These are phyloP conservation scores for Tricholoma saponaceum DNA, from an alignment of 768 basidiomycete species.

Conservation along the genomic window DNA sequence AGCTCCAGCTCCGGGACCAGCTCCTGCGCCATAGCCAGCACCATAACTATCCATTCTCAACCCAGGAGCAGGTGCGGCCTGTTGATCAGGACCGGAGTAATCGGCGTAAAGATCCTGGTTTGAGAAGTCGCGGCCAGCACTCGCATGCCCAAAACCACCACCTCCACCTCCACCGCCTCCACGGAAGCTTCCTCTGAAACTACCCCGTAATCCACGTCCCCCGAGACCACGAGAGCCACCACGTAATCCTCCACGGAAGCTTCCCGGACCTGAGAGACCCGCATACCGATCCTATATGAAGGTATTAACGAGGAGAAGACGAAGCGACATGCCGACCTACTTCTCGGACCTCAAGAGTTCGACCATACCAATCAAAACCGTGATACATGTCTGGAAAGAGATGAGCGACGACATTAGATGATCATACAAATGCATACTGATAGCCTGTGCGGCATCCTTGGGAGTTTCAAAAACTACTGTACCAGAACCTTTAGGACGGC, in stretches of 20 bases:
- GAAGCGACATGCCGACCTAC: constrained; percentile 34
- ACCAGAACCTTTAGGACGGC: constrained; percentile 94
- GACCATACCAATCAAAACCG: constrained; percentile 96
- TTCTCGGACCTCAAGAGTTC: constrained; percentile 93
- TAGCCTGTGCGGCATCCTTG: constrained; percentile 88
- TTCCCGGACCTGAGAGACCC: constrained; percentile 72
- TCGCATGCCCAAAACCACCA: constrained; percentile 45
- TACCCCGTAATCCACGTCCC: constrained; percentile 42
- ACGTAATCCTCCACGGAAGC: constrained; percentile 50
- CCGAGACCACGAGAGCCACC: constrained; percentile 38
- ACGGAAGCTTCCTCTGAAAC: constrained; percentile 54
- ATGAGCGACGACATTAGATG: constrained; percentile 6
- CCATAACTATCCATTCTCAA: constrained; percentile 34
- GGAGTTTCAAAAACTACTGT: constrained; percentile 93
- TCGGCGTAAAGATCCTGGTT: constrained; percentile 90
- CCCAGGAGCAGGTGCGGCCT: constrained; percentile 37
- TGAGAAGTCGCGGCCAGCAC: constrained; percentile 72
- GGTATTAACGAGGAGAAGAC: background rate
- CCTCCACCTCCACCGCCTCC: constrained; percentile 54
- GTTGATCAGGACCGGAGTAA: constrained; percentile 84
- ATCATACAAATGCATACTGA: constrained; percentile 55
- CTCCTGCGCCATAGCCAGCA: constrained; percentile 30
- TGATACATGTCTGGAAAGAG: constrained; percentile 79
- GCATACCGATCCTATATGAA: constrained; percentile 80
- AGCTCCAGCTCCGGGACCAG: constrained; percentile 31